Conservation (phyloP, 2,329 filamentous ascomycete species). For the Leptographium procerum region DNA sequence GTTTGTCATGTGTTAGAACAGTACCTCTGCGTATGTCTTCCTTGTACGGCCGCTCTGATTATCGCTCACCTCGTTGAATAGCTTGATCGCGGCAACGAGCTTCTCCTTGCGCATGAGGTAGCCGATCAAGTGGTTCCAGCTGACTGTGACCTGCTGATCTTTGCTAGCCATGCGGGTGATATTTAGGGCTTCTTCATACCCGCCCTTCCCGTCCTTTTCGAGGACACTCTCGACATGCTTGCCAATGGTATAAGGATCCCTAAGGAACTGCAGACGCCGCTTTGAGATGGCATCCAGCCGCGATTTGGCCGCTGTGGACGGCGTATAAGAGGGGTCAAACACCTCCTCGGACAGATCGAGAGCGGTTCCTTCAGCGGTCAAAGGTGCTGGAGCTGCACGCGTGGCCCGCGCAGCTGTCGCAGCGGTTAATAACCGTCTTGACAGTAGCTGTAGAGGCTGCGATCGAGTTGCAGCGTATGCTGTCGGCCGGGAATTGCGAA, state of each 20-base stretch:
- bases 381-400: neutral
- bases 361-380: neutral
- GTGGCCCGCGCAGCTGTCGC: neutral
- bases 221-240: conserved; percentile 54
- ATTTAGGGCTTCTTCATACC: conserved; percentile 54
- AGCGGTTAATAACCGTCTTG: neutral
- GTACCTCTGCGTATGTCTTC: neutral
- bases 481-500: neutral
- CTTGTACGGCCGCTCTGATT: neutral
- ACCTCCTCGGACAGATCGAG: neutral
- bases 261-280: conserved; percentile 29
- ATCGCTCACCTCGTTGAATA: conserved; percentile 70
- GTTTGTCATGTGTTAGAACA: neutral
- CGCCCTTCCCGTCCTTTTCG: conserved; percentile 41
- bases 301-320: neutral
- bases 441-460: neutral
- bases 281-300: neutral
- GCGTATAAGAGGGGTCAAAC: neutral
- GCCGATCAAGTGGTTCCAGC: conserved; percentile 80
- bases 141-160: conserved; percentile 53
- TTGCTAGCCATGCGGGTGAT: conserved; percentile 61
- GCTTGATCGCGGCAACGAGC: conserved; percentile 56
- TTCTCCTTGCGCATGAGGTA: conserved; percentile 52
- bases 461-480: neutral
- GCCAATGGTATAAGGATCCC: conserved; percentile 63